phyloP scores from a whole-genome alignment of 2,329 filamentous ascomycete genomes.

The Botrytis cinerea region DNA sequence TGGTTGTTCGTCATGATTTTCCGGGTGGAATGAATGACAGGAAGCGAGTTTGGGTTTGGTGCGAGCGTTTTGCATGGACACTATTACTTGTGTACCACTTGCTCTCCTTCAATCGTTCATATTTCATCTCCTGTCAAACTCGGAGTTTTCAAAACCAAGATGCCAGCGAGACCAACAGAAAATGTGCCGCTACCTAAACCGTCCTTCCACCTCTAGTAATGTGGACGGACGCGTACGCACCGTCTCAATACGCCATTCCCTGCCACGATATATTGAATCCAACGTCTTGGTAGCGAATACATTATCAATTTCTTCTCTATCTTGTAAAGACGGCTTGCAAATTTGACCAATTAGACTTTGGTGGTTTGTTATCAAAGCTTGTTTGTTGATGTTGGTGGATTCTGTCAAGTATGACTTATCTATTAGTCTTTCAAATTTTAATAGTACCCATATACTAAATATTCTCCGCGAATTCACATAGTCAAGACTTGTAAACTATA shows the following conservation, averaged over 20 bases:
- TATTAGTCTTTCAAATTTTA: neutral
- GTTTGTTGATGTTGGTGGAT: neutral
- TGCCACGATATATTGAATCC: neutral
- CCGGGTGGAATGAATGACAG: neutral
- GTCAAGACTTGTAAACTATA: neutral
- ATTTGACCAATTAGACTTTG: neutral
- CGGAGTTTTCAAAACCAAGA: neutral
- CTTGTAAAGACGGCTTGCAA: neutral
- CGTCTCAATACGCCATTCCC: neutral
- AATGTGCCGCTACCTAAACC: neutral
- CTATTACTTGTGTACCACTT: neutral
- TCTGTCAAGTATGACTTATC: neutral
- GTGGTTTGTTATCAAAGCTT: neutral
- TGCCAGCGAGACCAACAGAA: neutral
- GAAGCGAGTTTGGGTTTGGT: neutral
- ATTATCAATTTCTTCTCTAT: neutral
- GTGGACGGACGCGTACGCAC: neutral
- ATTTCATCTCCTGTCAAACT: neutral
- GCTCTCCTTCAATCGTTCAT: neutral
- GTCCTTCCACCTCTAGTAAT: neutral
- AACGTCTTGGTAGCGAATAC: neutral
- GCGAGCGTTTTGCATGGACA: neutral
- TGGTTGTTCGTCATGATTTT: neutral
- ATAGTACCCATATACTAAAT: neutral
- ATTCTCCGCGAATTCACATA: neutral